Evolutionary conservation across 331 rosid species (phyloP), one percentile per base, ranked within the genome.

Genomic region (Rosa hybrid): DNA sequence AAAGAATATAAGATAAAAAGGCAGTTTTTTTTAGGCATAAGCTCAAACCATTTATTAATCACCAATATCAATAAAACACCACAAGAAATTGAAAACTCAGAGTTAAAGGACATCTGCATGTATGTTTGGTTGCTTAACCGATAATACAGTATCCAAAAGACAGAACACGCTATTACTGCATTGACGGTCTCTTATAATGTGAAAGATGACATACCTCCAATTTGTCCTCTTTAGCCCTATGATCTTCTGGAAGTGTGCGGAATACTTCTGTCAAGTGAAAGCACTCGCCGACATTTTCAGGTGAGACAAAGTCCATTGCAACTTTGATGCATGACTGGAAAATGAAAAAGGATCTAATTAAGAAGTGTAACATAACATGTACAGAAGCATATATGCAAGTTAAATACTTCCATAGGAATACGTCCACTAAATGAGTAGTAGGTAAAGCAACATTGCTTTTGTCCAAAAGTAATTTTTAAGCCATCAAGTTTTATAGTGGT

Each of bases 261-360:
- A 87, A 80, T 84, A 89, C 97, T 57, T 94, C 92, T 13, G 81
- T 74, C 86, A 92, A 79, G 83, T 78, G 90, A 82, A 94, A 83
- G 81, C 92, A 86, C 82, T 94, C 90, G 1, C 88, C 67, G 38
- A 90, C 97, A 80, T 87, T 94, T 84, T 92, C 98, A 5, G 98
- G 95, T 30, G 98, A 92, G 56, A 94, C 86, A 57, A 94, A 94
- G 75, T 94, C 92, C 85, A 90, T 77, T 8, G 86, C 92, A 80
- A 94, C 98, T 79, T 89, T 88, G 50, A 92, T 88, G 84, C 94
- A 94, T 67, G 92, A 89, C 97, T 94, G 95, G 76, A 78, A 57
- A 74, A 62, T 45, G 12, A 18, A 69, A 45, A 71, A 2, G 12
- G 0, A 23, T 39, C 9, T 7, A 1, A 1, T 34, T 39, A 68